Conservation (phyloP, 2,329 filamentous ascomycete species). For the Lachnellula subtilissima region DNA sequence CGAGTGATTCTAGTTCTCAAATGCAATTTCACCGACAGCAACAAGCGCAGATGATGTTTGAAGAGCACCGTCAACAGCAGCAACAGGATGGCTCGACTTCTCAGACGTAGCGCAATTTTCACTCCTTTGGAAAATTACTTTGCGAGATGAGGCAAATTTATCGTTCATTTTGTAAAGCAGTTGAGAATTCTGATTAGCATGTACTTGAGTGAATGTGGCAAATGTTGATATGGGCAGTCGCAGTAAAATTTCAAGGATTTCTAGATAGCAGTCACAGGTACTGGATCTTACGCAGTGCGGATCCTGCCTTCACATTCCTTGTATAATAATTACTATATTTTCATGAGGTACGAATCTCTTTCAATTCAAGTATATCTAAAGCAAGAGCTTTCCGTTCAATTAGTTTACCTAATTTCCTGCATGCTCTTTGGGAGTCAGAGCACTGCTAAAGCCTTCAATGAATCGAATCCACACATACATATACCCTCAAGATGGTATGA, state of each 20-base stretch:
- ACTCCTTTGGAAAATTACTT: not conserved
- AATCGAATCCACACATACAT: too few relatives aligned
- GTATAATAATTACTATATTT: not conserved
- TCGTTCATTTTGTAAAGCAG: not conserved
- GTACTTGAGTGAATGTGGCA: not conserved
- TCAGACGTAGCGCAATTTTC: not conserved
- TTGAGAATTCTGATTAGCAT: not conserved
- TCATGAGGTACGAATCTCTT: too few relatives aligned
- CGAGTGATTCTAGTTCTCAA: conserved; percentile 14
- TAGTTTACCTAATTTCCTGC: too few relatives aligned
- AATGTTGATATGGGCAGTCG: not conserved
- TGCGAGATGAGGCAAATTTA: not conserved
- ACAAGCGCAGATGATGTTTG: conserved; percentile 14
- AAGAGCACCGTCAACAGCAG: conserved; percentile 4
- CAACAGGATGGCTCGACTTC: not conserved
- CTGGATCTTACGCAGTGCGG: not conserved
- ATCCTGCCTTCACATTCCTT: not conserved
- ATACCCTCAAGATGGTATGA: too few relatives aligned
- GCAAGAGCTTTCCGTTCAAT: too few relatives aligned
- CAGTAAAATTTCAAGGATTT: not conserved
- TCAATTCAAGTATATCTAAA: too few relatives aligned
- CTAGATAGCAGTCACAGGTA: not conserved
- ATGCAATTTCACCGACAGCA: conserved; percentile 13
- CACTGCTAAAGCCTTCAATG: too few relatives aligned
- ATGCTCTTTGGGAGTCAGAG: too few relatives aligned